Percentiles rank a stretch among this genome's conserved stretches.
These are phyloP conservation scores for Colletotrichum noveboracense DNA, from an alignment of 2,329 filamentous ascomycete species.

Conservation along the genomic window DNA sequence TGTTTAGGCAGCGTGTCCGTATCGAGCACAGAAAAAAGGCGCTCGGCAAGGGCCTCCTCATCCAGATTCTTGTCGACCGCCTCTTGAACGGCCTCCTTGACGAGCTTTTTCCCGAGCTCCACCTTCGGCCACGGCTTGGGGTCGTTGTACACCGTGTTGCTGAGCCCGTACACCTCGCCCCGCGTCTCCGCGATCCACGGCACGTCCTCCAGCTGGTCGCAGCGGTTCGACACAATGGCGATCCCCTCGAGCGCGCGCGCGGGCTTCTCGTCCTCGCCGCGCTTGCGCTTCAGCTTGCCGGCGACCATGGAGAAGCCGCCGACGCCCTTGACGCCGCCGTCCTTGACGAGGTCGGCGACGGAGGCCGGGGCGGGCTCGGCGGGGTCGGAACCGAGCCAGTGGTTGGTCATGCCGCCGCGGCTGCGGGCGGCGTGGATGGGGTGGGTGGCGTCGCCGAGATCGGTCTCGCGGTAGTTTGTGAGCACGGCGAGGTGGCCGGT, in stretches of 20 bases:
- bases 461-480: conserved; percentile 69
- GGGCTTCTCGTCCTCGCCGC: conserved; percentile 7
- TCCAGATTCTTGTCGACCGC: conserved; percentile 38
- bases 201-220: conserved; percentile 56
- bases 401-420: conserved; percentile 68
- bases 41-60: conserved; percentile 55
- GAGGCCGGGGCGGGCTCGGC: conserved; percentile 55
- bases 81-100: conserved; percentile 47
- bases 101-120: conserved; percentile 51
- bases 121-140: conserved; percentile 67
- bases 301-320: conserved; percentile 73
- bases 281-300: conserved; percentile 55
- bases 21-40: conserved; percentile 61
- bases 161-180: conserved; percentile 62
- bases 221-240: conserved; percentile 68
- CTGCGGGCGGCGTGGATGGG: conserved; percentile 61
- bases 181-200: conserved; percentile 61
- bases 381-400: conserved; percentile 60
- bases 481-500: conserved; percentile 66
- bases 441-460: conserved; percentile 52
- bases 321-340: conserved; percentile 61
- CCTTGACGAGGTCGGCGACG: conserved; percentile 56
- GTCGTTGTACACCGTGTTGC: conserved; percentile 64
- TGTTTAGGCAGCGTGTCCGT: conserved; percentile 58
- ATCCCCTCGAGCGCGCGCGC: conserved; percentile 47